Base-by-base conservation (phyloP, 768 basidiomycete genomes). In the Agrocybe praecox region DNA sequence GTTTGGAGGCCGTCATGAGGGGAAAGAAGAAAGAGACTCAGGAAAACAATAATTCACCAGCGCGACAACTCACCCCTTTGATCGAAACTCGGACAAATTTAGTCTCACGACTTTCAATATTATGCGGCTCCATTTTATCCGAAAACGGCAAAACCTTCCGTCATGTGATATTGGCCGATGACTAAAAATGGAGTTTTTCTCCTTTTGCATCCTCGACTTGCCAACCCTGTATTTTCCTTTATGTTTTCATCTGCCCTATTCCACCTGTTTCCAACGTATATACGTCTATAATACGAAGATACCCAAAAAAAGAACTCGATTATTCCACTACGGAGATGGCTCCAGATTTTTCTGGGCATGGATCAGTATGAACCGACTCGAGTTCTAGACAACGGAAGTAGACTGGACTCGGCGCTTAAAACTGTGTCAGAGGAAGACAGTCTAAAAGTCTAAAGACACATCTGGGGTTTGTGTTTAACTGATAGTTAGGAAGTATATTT, bases 1-100 rank as follows among this genome's bases (percentile, higher is more conserved):
- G 79, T 64, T 86, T 86, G 33, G 86, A 15, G 36, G 36, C 36
- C 36, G 36, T 81, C 85, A 90, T 88, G 34, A 22, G 22, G 33
- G 47, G 42, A 42, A 26, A 24, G 44, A 54, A 29, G 40, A 45
- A 33, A 46, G 21, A 17, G 22, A 17, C 32, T 34, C n/a, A 21
- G 18, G 44, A 10, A 43, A 29, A 29, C 26, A 5, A 9, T 29
- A 29, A 29, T 42, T 17, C 51, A 19, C 11, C 40, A 29, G 45
- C 26, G 46, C 19, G 33, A 29, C 44, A 52, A 49, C 29, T 26
- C n/a, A 36, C 36, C 33, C 15, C 24, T 22, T 29, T 29, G 26
- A 29, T 29, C 26, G 26, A 29, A 29, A 29, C 26, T 29, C 26
- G 26, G 18, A 29, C 47, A 53, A 50, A 40, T 44, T 46, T 56